A percentile compares a stretch with the other conserved stretches of the same genome.
These are phyloP conservation scores for Moringa oleifera DNA, from an alignment of 345 rosid genomes.

Conservation along the genomic window DNA sequence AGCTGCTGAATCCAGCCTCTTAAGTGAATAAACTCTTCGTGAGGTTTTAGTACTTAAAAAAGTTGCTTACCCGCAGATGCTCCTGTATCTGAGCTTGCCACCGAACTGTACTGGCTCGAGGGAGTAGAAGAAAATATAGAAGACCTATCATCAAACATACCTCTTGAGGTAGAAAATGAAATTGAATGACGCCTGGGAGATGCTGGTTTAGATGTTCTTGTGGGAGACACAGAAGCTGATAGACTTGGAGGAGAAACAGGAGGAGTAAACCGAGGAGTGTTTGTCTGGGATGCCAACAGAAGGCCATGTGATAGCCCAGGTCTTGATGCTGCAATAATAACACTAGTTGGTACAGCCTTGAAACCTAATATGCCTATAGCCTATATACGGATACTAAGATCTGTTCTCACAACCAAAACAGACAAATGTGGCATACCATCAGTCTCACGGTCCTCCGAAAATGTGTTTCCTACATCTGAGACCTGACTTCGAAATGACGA, in stretches of 20 bases:
- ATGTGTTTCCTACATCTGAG: conserved; percentile 47
- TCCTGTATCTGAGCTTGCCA: conserved; percentile 51
- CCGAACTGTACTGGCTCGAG: conserved; percentile 26
- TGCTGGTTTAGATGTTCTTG: conserved; percentile 60
- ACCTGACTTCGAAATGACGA: conserved; percentile 49
- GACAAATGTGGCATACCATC: conserved; percentile 35
- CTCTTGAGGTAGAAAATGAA: conserved; percentile 75
- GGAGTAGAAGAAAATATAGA: conserved; percentile 39
- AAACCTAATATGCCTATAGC: not conserved
- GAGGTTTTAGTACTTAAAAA: not conserved
- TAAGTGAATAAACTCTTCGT: not conserved
- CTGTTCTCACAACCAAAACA: not conserved
- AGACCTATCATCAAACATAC: conserved; percentile 68
- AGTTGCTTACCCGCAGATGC: conserved; percentile 54
- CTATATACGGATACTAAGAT: not conserved
- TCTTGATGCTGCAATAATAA: conserved; percentile 34
- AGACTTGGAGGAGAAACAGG: conserved; percentile 76
- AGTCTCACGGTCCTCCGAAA: conserved; percentile 38
- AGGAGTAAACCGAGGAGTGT: conserved; percentile 78
- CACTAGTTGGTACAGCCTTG: conserved; percentile 1
- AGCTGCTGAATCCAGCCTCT: not conserved
- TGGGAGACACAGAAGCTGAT: conserved; percentile 81
- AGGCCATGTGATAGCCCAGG: conserved; percentile 34
- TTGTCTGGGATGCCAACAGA: conserved; percentile 54
- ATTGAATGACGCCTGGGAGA: conserved; percentile 76